phyloP scores from a whole-genome alignment of 2,329 filamentous ascomycete species.

The Exophiala mesophila region DNA sequence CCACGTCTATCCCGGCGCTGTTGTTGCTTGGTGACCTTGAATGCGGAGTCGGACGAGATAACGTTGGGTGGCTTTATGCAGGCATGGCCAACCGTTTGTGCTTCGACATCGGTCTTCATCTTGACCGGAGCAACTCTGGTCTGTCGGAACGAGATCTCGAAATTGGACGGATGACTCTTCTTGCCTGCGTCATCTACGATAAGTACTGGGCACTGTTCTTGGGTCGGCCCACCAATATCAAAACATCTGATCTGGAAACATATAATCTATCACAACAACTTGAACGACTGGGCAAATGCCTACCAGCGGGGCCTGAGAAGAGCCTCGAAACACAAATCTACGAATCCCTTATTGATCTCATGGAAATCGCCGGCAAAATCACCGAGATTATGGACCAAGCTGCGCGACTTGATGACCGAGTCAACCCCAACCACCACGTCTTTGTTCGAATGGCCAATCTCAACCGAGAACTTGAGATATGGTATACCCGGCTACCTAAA shows the following conservation, averaged over 20 bases:
- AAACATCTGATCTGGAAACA: conserved; percentile 8
- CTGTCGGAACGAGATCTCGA: conserved; percentile 15
- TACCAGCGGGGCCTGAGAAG: conserved; percentile 6
- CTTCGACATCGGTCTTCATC: conserved; percentile 38
- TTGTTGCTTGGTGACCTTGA: conserved; percentile 15
- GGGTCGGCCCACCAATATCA: conserved; percentile 9
- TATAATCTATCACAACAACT: conserved; percentile 4
- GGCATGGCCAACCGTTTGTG: conserved; percentile 41
- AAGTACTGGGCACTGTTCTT: conserved; percentile 15
- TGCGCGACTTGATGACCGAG: conserved; percentile 2
- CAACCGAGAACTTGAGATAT: conserved; percentile 12
- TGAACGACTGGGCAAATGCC: conserved; percentile 3
- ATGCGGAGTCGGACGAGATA: conserved; percentile 10
- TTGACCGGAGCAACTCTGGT: conserved; percentile 28
- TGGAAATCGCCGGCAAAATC: conserved; percentile 14
- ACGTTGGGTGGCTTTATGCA: conserved; percentile 36
- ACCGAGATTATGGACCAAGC: conserved; percentile 14
- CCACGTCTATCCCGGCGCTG: conserved; percentile 8
- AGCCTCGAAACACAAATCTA: conserved; percentile 12
- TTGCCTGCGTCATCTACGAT: conserved; percentile 12
- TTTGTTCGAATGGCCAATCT: conserved; percentile 9
- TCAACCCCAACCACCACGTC: conserved; percentile 7
- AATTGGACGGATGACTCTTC: conserved; percentile 14
- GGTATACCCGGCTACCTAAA: conserved; percentile 11
- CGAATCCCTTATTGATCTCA: conserved; percentile 12